Percentiles rank a stretch among this genome's conserved stretches.
Evolutionary conservation across 345 rosid genomes (phyloP).

Genomic region (Hirschfeldia incana): DNA sequence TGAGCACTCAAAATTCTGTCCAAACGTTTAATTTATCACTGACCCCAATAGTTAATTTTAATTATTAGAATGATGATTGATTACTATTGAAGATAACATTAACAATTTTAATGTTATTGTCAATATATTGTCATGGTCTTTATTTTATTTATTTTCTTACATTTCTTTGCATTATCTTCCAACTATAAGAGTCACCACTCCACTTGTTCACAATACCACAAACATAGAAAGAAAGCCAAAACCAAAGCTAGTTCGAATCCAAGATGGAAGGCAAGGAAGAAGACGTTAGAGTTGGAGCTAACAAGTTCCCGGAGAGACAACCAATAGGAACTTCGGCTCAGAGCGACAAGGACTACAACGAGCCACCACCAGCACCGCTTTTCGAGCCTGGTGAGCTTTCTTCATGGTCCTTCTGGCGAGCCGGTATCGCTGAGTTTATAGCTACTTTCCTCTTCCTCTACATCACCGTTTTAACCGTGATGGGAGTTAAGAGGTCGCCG

Average conservation of each 20-base stretch:
- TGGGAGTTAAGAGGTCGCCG: conserved; percentile 44
- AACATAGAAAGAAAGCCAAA: background rate
- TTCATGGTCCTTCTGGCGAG: conserved; percentile 52
- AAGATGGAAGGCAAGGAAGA: conserved; percentile 52
- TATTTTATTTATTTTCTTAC: background rate
- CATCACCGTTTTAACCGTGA: conserved; percentile 47
- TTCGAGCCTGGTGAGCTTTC: conserved; percentile 47
- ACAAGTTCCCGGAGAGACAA: conserved; percentile 50
- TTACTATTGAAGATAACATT: conserved; percentile 21
- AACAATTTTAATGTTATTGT: conserved; percentile 3
- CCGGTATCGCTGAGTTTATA: conserved; percentile 30
- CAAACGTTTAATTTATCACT: conserved; percentile 10
- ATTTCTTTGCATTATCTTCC: conserved; percentile 15
- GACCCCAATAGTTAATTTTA: conserved; percentile 5
- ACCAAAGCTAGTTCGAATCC: background rate
- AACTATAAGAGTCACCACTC: conserved; percentile 23
- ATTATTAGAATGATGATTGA: conserved; percentile 22
- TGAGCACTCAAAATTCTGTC: conserved; percentile 25
- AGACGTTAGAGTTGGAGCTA: conserved; percentile 49
- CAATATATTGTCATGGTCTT: conserved; percentile 1
- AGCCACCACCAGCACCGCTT: conserved; percentile 48
- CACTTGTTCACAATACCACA: conserved; percentile 6
- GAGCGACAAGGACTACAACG: conserved; percentile 48
- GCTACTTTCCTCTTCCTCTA: conserved; percentile 47
- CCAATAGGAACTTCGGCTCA: conserved; percentile 51